Conservation (phyloP, 176 grass and related monocot genomes). For the Pontederia paniculata region DNA sequence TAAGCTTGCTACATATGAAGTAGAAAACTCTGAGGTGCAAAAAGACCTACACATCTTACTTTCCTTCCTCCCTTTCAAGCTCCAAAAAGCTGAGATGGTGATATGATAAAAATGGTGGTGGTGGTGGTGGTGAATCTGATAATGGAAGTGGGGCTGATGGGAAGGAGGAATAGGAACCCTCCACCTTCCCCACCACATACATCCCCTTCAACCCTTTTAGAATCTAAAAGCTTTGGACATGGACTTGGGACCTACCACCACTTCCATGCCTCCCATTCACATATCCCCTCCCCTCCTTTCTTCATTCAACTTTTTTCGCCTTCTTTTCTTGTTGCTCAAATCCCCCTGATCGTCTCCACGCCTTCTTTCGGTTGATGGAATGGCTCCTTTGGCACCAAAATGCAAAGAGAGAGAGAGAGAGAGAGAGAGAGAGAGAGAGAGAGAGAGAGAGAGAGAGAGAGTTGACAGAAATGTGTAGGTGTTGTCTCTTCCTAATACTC, state of each 20-base stretch:
- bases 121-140: not conserved
- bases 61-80: not conserved
- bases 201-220: conserved; percentile 9
- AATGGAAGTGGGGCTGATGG: not conserved
- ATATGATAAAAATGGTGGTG: not conserved
- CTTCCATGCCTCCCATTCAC: too few relatives aligned
- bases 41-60: too few relatives aligned
- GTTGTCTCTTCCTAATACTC: too few relatives aligned
- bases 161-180: conserved; percentile 9
- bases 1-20: too few relatives aligned
- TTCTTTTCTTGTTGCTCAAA: not conserved
- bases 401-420: too few relatives aligned
- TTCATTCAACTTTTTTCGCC: not conserved
- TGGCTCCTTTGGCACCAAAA: too few relatives aligned
- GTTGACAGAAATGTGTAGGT: too few relatives aligned
- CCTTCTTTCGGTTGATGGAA: too few relatives aligned
- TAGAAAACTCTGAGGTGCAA: too few relatives aligned
- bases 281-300: not conserved
- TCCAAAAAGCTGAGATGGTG: not conserved
- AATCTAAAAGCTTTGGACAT: conserved; percentile 21
- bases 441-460: too few relatives aligned
- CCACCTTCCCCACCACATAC: not conserved
- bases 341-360: too few relatives aligned
- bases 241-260: conserved; percentile 3
- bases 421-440: too few relatives aligned